Evolutionary conservation across 768 basidiomycete genomes (phyloP), one percentile per base, ranked within the genome.

Genomic region (Phaeotremella skinneri): DNA sequence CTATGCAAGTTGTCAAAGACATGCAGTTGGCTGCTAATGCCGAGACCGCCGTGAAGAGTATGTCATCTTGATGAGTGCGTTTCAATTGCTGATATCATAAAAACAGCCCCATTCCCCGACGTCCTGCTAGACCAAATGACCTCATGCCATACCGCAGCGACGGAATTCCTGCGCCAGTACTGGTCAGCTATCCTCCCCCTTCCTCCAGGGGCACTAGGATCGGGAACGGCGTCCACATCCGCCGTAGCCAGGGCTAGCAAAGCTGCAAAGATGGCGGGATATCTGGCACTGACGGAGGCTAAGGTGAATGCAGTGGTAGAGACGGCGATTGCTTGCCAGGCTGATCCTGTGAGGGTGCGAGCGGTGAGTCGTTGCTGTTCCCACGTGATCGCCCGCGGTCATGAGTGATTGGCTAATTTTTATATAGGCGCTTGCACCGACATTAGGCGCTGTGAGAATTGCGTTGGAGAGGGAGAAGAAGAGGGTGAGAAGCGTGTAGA

Each of bases 91-190:
- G n/a, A 23, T 48, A 20, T 43, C 20, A 14, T 2, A 45, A 16
- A 26, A 11, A 17, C 23, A 94, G 91, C 84, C 60, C 86, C 89
- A 39, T 85, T 99, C 31, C 89, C 91, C 0, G 84, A 88, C 50
- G 82, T 81, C 1, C 79, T 94, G 37, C 85, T 90, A 67, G 81
- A 84, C 55, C 86, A 91, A 78, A 87, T 97, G 84, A 85, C 84
- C 17, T 88, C 88, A 0, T 91, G 89, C 69, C 91, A 96, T 71
- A 90, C 90, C 1, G 88, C 93, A 2, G 87, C 93, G 11, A 92
- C 91, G 69, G 96, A 99, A 73, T 96, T 98, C 75, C 81, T 99
- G 14, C 86, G 94, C 27, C 96, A 98, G 74, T 97, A 91, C 74
- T 98, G 93, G 92, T 83, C 86, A 1, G 84, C 91, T 1, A 83